A percentile compares a stretch with the other conserved stretches of the same genome.
Conservation (phyloP, 176 grass and related monocot genomes). For the Metroxylon sagu region DNA sequence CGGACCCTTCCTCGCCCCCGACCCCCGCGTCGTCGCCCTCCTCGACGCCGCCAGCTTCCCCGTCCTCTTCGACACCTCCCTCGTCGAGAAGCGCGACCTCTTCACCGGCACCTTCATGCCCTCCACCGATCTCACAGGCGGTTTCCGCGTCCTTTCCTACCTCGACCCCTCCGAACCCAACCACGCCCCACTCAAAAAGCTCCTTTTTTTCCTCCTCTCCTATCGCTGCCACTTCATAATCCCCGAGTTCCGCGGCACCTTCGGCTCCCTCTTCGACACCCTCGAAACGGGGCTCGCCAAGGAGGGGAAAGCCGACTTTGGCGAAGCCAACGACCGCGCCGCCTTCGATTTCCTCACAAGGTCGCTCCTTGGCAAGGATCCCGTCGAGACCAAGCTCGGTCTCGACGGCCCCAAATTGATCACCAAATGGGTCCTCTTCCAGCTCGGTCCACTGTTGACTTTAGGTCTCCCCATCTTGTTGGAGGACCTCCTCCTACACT, state of each 20-base stretch:
- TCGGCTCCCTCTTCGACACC: neutral
- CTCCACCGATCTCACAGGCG: slow-evolving; percentile 6
- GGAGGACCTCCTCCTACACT: slow-evolving; percentile 11
- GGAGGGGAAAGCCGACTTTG: slow-evolving; percentile 3
- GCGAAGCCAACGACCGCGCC: neutral
- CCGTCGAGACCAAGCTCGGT: neutral
- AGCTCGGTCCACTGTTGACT: slow-evolving; percentile 1
- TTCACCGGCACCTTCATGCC: slow-evolving; percentile 15
- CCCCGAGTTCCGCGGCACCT: slow-evolving; percentile 12
- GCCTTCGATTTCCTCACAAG: slow-evolving; percentile 6
- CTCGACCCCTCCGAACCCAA: slow-evolving; percentile 15
- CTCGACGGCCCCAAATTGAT: neutral
- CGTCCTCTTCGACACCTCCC: slow-evolving; percentile 7
- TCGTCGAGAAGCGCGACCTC: slow-evolving; percentile 13
- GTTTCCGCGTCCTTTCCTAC: slow-evolving; percentile 9
- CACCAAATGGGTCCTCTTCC: slow-evolving; percentile 10
- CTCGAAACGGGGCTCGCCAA: neutral
- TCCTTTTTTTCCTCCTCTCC: slow-evolving; percentile 11
- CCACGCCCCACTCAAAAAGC: slow-evolving; percentile 4
- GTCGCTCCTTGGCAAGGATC: neutral
- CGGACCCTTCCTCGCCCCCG: slow-evolving; percentile 6
- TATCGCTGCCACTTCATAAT: neutral
- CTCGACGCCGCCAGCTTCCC: slow-evolving; percentile 16
- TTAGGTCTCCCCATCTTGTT: neutral
- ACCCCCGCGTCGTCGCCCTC: slow-evolving; percentile 16